Evolutionary conservation across 345 rosid genomes (phyloP).

Genomic region (Corchorus capsularis): DNA sequence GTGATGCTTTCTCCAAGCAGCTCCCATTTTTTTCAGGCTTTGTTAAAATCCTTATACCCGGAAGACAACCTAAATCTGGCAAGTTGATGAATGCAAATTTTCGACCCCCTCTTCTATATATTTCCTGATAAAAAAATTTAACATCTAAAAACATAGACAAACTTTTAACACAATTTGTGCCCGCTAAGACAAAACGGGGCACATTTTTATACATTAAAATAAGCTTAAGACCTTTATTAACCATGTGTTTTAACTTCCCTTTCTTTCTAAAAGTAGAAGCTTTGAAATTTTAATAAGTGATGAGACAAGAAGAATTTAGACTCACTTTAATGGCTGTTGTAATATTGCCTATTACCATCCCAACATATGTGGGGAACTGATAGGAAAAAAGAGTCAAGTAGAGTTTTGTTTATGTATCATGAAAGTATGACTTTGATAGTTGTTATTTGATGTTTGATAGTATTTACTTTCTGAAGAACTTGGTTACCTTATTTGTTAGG

Average conservation of each 20-base stretch:
- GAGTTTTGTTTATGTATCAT: no score
- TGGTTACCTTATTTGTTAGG: no score
- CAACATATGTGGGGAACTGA: slow-evolving; percentile 49
- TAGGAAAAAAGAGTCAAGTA: no score
- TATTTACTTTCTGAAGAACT: no score
- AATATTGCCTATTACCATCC: slow-evolving; percentile 59
- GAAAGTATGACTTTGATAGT: no score
- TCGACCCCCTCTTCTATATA: slow-evolving; percentile 66
- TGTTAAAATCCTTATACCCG: slow-evolving; percentile 49
- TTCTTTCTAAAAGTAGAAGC: background rate
- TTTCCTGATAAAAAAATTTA: slow-evolving; percentile 50
- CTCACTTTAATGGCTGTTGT: slow-evolving; percentile 47
- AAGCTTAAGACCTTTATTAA: background rate
- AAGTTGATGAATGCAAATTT: slow-evolving; percentile 69
- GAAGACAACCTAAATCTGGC: slow-evolving; percentile 71
- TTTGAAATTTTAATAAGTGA: background rate
- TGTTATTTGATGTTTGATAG: no score
- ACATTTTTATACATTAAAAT: background rate
- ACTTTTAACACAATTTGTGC: background rate
- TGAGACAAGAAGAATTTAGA: background rate
- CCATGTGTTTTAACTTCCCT: background rate
- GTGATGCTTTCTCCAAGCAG: slow-evolving; percentile 53
- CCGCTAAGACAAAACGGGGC: background rate
- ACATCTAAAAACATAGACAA: background rate
- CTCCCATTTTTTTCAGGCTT: slow-evolving; percentile 41